phyloP scores from a whole-genome alignment of 106 monocot species.

The Agapanthus africanus region DNA sequence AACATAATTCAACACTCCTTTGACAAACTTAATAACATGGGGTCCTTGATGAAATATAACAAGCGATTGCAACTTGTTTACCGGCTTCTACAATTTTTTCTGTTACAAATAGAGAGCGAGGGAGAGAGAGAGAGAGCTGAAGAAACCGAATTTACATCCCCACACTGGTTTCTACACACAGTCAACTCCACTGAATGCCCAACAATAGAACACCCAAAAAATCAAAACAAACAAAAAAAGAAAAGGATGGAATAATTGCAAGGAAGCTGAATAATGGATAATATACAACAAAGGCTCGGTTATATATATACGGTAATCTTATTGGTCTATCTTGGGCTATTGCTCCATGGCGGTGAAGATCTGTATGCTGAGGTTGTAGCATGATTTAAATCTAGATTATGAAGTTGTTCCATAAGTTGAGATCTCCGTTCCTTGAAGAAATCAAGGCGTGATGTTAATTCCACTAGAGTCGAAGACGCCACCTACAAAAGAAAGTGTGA shows the following conservation, averaged over 20 bases:
- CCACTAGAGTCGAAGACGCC: slow-evolving; percentile 89
- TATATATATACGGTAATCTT: neutral
- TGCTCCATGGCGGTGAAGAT: slow-evolving; percentile 72
- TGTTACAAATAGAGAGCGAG: neutral
- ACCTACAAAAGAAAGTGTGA: too few relatives aligned
- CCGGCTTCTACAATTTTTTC: too few relatives aligned
- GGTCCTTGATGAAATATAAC: too few relatives aligned
- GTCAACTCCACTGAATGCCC: neutral
- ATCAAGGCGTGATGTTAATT: slow-evolving; percentile 90
- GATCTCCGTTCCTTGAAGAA: slow-evolving; percentile 94
- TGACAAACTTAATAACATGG: too few relatives aligned
- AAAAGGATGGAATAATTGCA: neutral
- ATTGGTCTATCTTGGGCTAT: slow-evolving; percentile 34
- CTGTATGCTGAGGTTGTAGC: slow-evolving; percentile 41
- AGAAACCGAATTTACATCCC: slow-evolving; percentile 13
- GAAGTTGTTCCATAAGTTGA: slow-evolving; percentile 94
- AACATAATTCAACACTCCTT: too few relatives aligned
- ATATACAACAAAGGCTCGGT: neutral
- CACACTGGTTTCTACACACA: slow-evolving; percentile 7
- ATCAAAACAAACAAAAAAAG: neutral
- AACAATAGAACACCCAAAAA: neutral
- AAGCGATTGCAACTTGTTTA: too few relatives aligned
- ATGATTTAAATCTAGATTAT: slow-evolving; percentile 70
- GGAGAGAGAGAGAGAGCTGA: neutral
- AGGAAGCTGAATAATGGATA: neutral